phyloP scores from a whole-genome alignment of 139 green algal species.

The Volvox africanus region DNA sequence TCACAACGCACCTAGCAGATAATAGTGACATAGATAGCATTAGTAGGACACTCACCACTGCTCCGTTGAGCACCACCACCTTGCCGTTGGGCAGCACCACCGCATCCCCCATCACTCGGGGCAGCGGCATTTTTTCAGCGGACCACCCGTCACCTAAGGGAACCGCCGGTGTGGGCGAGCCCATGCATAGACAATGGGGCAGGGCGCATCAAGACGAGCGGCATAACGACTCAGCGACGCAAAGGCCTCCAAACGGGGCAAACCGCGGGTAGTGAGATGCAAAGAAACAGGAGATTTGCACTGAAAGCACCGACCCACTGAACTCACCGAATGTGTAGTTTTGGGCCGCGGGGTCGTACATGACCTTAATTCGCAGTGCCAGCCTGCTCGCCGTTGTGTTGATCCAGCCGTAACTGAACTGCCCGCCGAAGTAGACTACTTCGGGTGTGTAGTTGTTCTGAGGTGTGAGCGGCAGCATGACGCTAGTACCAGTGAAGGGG shows the following conservation, averaged over 20 bases:
- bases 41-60: not conserved
- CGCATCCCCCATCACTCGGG: conserved; percentile 53
- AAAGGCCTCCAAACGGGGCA: too few relatives aligned
- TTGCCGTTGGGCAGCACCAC: conserved; percentile 60
- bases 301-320: not conserved
- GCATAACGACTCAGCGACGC: too few relatives aligned
- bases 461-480: conserved; percentile 41
- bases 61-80: conserved; percentile 53
- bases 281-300: too few relatives aligned
- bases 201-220: too few relatives aligned
- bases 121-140: conserved; percentile 41
- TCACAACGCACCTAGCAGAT: too few relatives aligned
- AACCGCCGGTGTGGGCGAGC: too few relatives aligned
- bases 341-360: not conserved
- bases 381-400: conserved; percentile 5
- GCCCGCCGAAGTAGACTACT: conserved; percentile 50
- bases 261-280: too few relatives aligned
- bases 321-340: conserved; percentile 34
- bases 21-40: too few relatives aligned
- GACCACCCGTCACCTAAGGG: conserved; percentile 39
- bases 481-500: conserved; percentile 24
- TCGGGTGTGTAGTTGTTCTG: conserved; percentile 45
- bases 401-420: conserved; percentile 45
- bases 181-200: too few relatives aligned
- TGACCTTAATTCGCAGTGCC: conserved; percentile 21